Base-by-base conservation (phyloP, 768 basidiomycete species). In the Suillus ampliporus region DNA sequence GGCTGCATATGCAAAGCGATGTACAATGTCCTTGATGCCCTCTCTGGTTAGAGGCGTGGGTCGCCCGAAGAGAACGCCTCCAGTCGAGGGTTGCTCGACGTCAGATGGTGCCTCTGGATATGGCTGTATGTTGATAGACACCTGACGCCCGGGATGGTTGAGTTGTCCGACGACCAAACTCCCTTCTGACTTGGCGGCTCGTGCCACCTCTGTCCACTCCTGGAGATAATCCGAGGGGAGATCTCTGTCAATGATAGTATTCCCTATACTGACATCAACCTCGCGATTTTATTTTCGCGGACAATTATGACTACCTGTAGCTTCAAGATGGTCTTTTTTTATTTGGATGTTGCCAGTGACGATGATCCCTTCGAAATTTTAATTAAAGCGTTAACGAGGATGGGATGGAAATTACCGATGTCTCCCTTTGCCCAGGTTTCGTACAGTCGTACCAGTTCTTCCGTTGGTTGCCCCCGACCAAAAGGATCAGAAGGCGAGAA, bases 1-100 rank as follows among this genome's bases (percentile, higher is more conserved):
- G 4, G 89, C 87, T 2, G 85, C 87, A 15, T 78, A 74, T 6
- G 78, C 83, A 66, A 83, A 90, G 13, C 82, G 72, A n/a, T 74
- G 38, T 23, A 83, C 71, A 61, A 84, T 83, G 60, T 86, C 82
- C 46, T 75, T 67, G 54, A 89, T 83, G 52, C 87, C 87, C 0
- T 68, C 71, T 0, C 70, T 72, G 0, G 82, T 84, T 40, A 88
- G 71, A 1, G 80, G 76, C 3, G 67, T 68, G 13, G 74, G 74
- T 52, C 70, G 58, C 37, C 73, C 73, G 46, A 77, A 76, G 56
- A 70, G 51, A 17, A 77, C 68, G 3, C 76, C 76, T 1, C 70
- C 76, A 11, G 66, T 64, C n/a, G 76, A 68, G 3, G 72, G 76
- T 44, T 77, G 74, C 56, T 77, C 74, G 26, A 76, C 66, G 48